Conservation (phyloP, 148 eudicot genomes). For the Chenopodium berlandieri region DNA sequence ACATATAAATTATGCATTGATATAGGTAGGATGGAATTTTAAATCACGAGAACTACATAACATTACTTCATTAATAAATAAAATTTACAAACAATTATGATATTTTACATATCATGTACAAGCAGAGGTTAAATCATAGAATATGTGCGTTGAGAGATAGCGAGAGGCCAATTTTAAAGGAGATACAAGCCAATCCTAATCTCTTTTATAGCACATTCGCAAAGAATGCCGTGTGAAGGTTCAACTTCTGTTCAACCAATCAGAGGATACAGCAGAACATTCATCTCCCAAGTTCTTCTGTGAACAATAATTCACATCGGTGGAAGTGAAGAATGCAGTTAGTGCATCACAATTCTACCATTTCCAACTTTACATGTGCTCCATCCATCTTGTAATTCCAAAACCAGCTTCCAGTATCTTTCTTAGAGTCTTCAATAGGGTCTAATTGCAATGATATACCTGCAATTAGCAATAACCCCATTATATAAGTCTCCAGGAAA, state of each 20-base stretch:
- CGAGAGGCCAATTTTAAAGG: constrained; percentile 1
- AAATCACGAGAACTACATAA: background rate
- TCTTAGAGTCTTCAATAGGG: constrained; percentile 53
- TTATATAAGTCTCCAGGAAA: background rate
- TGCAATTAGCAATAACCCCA: constrained; percentile 31
- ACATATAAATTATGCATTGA: background rate
- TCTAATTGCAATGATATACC: constrained; percentile 60
- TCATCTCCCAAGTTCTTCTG: constrained; percentile 30
- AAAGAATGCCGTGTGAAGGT: constrained; percentile 42
- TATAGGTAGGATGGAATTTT: background rate
- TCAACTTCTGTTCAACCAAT: constrained; percentile 89
- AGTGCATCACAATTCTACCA: constrained; percentile 56
- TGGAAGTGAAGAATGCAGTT: constrained; percentile 26
- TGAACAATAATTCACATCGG: constrained; percentile 73
- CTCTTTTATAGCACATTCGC: constrained; percentile 17
- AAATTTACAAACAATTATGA: constrained; percentile 20
- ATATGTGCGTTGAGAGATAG: background rate
- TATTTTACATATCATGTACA: constrained; percentile 19
- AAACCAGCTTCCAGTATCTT: constrained; percentile 86
- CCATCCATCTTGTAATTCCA: constrained; percentile 79
- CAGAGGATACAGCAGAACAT: constrained; percentile 23
- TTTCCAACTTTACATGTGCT: constrained; percentile 63
- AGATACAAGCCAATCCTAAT: constrained; percentile 3
- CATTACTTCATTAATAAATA: constrained; percentile 12
- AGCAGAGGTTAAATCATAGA: constrained; percentile 9